Evolutionary conservation across 139 green algal species (phyloP), one percentile per base, ranked within the genome.

Genomic region (Chara braunii): DNA sequence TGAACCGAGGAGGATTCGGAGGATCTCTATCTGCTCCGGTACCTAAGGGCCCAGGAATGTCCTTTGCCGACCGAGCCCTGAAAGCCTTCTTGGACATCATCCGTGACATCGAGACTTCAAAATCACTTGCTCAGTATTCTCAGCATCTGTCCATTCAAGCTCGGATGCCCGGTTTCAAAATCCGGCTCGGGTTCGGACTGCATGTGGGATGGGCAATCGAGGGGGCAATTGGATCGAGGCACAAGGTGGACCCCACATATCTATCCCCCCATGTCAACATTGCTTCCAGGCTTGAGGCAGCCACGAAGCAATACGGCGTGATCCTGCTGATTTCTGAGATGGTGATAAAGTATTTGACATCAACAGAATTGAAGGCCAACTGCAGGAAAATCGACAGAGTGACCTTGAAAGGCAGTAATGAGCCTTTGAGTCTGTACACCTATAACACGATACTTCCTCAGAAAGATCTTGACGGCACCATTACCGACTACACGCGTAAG

Each of bases 261-360:
- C 79, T 98, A 32, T 94, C 85, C 1, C 91, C 91, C 32, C 92
- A 96, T 72, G 91, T 98, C 43, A 98, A 98, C 84, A 94, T 98
- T 82, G 88, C 90, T 2, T 86, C 83, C 6, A 78, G 91, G 5
- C 83, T 98, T 53, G 91, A 98, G 70, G 88, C 90, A 0, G 90
- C 89, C 56, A 96, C 90, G 24, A 65, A 70, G 60, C 45, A 96
- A 84, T 97, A 94, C 68, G 79, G 85, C 12, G 77, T 81, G 31
- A 64, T 80, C 34, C 72, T 97, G 31, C 83, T 97, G 48, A 65
- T 96, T 51, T 81, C 64, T 8, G 78, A 85, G 23, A 77, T 85
- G 43, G 95, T 97, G 61, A 85, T 86, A 14, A 52, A 73, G 54
- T 85, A 85, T 51, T 75, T 90, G 7, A 84, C 75, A 11, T 57